Conservation (phyloP, 2,329 filamentous ascomycete species). For the Aureobasidium lini region DNA sequence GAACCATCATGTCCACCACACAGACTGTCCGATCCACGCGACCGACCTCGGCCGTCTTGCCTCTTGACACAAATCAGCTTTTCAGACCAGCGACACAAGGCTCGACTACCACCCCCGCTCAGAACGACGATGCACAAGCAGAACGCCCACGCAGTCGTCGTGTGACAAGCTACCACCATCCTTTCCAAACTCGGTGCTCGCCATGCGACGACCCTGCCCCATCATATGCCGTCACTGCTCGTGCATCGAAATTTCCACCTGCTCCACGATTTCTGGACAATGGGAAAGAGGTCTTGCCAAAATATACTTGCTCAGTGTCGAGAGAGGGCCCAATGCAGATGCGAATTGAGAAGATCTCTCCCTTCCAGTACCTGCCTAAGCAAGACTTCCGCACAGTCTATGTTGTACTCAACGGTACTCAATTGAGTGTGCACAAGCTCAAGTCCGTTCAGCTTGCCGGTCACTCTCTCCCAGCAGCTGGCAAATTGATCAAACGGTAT, state of each 20-base stretch:
- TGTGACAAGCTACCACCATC: constrained; percentile 27
- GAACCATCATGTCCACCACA: neutral
- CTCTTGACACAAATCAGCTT: neutral
- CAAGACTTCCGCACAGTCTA: constrained; percentile 41
- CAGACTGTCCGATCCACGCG: neutral
- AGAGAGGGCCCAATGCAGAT: constrained; percentile 26
- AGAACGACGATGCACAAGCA: neutral
- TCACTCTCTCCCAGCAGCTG: constrained; percentile 35
- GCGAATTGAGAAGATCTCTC: constrained; percentile 27
- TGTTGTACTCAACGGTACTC: constrained; percentile 59
- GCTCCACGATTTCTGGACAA: constrained; percentile 16
- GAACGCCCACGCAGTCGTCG: neutral
- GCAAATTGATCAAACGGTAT: constrained; percentile 57
- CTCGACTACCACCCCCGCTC: neutral
- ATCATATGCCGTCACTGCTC: constrained; percentile 23
- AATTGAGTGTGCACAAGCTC: constrained; percentile 56
- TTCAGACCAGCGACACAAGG: neutral
- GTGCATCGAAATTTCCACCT: constrained; percentile 15
- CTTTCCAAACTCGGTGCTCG: constrained; percentile 27
- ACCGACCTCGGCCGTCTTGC: neutral
- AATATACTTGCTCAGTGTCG: constrained; percentile 27
- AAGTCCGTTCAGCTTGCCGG: constrained; percentile 40
- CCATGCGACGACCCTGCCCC: constrained; percentile 25
- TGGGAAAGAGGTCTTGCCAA: constrained; percentile 24
- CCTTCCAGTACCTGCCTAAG: constrained; percentile 22